phyloP scores from a whole-genome alignment of 805 yeast genomes.

The Jamesozyma piceae region DNA sequence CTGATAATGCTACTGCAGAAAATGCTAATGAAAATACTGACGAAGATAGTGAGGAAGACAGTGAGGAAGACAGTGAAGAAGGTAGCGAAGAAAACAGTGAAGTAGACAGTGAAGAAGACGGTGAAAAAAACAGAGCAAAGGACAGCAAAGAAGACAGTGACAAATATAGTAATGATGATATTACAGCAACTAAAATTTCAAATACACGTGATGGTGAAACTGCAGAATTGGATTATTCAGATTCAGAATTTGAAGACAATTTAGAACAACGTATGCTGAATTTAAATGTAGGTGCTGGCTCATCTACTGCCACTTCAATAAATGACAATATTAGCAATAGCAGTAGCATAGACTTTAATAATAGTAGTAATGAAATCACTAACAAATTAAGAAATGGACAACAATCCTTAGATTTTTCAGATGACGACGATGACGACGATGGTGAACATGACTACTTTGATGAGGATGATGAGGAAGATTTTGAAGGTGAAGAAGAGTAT shows the following conservation, averaged over 20 bases:
- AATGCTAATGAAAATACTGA: background rate
- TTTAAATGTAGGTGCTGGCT: constrained; percentile 8
- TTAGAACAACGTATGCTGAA: constrained; percentile 24
- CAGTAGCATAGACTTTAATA: background rate
- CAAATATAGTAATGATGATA: background rate
- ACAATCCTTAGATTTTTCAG: constrained; percentile 3
- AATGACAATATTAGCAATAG: background rate
- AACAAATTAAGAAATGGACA: constrained; percentile 1
- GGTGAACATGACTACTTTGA: constrained; percentile 17
- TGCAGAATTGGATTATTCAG: constrained; percentile 22
- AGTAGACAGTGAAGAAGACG: background rate
- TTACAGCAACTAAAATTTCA: background rate
- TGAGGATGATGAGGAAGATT: constrained; percentile 13
- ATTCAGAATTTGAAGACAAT: constrained; percentile 31
- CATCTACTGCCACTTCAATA: constrained; percentile 1
- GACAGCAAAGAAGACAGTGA: background rate
- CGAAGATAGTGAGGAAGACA: background rate
- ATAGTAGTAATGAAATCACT: background rate
- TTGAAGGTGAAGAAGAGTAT: constrained; percentile 35
- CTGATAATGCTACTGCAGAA: background rate
- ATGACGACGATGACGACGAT: constrained; percentile 17
- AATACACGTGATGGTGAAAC: background rate
- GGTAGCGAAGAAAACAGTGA: background rate
- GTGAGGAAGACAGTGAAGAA: background rate
- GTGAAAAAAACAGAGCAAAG: background rate